A percentile compares a stretch with the other conserved stretches of the same genome.
These are phyloP conservation scores for Apiotrichum gamsii DNA, from an alignment of 1,284 basidiomycete genomes.

Conservation along the genomic window DNA sequence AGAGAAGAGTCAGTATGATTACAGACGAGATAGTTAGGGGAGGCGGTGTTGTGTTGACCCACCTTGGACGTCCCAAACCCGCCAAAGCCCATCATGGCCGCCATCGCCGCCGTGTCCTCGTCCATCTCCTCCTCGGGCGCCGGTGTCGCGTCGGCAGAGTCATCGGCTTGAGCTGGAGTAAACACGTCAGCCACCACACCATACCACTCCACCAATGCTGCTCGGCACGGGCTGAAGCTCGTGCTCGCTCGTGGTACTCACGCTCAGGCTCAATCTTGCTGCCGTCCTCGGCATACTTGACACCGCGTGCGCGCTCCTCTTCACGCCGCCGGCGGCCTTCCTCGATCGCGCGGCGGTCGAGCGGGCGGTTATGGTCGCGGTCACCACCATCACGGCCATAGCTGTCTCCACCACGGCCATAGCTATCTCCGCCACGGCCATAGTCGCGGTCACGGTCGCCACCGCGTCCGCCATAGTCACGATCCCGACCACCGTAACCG, in stretches of 20 bases:
- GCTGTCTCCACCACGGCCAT: conserved; percentile 3
- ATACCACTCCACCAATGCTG: too few relatives aligned
- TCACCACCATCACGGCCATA: conserved; percentile 2
- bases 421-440: conserved; percentile 7
- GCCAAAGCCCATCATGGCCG: conserved; percentile 79
- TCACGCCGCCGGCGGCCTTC: conserved; percentile 44
- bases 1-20: too few relatives aligned
- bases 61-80: conserved; percentile 91
- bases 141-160: conserved; percentile 41
- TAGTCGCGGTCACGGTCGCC: conserved; percentile 4
- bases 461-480: conserved; percentile 8
- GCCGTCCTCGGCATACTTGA: conserved; percentile 29
- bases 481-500: not conserved
- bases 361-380: conserved; percentile 16
- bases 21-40: too few relatives aligned
- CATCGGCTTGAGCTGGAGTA: not conserved
- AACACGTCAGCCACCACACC: not conserved
- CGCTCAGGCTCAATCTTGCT: conserved; percentile 20
- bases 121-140: conserved; percentile 64
- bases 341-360: conserved; percentile 42
- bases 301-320: conserved; percentile 38
- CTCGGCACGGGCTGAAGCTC: too few relatives aligned
- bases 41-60: too few relatives aligned
- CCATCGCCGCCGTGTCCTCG: conserved; percentile 64
- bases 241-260: too few relatives aligned